A percentile compares a stretch with the other conserved stretches of the same genome.
Conservation (phyloP, 108 stramenopile species). For the Cyclostephanos tholiformis region DNA sequence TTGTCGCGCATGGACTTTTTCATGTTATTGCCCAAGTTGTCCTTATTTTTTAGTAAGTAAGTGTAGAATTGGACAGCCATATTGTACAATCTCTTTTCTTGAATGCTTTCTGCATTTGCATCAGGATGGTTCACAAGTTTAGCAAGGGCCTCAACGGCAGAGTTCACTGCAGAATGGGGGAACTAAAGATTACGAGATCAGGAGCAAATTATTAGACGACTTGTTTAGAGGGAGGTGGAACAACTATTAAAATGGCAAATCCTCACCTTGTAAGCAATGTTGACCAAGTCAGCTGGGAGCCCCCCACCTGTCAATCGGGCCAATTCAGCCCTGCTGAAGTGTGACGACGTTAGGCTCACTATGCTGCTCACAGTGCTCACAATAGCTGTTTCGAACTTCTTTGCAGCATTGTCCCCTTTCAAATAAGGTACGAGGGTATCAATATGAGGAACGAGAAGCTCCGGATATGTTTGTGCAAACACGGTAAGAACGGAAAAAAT, state of each 20-base stretch:
- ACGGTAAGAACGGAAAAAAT: conserved; percentile 80
- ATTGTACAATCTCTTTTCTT: conserved; percentile 53
- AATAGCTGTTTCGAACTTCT: conserved; percentile 67
- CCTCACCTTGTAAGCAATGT: conserved; percentile 61
- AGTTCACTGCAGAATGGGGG: conserved; percentile 56
- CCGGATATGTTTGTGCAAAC: conserved; percentile 76
- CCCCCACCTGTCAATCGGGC: conserved; percentile 48
- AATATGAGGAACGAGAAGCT: conserved; percentile 71
- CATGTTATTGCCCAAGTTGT: conserved; percentile 42
- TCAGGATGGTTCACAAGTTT: conserved; percentile 61
- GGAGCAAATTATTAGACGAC: background rate
- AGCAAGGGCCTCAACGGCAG: conserved; percentile 71
- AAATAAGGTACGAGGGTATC: conserved; percentile 90
- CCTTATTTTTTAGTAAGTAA: conserved; percentile 63
- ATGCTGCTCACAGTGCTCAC: conserved; percentile 67
- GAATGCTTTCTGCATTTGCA: conserved; percentile 33
- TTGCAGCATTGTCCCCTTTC: conserved; percentile 86
- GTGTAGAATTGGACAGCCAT: conserved; percentile 77
- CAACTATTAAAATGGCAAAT: background rate
- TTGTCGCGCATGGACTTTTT: conserved; percentile 55
- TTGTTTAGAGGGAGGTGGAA: background rate
- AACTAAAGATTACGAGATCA: conserved; percentile 20
- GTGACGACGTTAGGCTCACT: conserved; percentile 48
- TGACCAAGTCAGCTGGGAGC: conserved; percentile 67
- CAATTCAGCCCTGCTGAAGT: conserved; percentile 55